A percentile compares a stretch with the other conserved stretches of the same genome.
phyloP scores from a whole-genome alignment of 352 stramenopile species.

The Blastocystis sp. region DNA sequence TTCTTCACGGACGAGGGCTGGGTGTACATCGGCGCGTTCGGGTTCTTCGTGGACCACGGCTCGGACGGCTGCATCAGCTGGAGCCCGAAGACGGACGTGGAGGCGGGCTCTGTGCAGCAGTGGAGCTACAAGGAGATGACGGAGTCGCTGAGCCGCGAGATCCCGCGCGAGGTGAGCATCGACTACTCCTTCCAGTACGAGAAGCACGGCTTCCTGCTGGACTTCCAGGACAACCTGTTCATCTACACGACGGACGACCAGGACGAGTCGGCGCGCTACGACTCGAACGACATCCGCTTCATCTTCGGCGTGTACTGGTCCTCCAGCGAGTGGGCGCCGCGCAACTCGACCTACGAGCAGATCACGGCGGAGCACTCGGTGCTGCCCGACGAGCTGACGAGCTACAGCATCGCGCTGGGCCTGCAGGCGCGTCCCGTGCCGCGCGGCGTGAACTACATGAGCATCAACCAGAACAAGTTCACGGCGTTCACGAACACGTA shows the following conservation, averaged over 20 bases:
- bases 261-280: constrained; percentile 9
- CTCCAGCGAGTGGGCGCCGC: constrained; percentile 27
- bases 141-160: neutral
- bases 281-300: constrained; percentile 2
- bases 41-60: constrained; percentile 52
- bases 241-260: constrained; percentile 47
- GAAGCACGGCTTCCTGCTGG: constrained; percentile 65
- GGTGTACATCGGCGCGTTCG: neutral
- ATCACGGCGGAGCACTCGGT: constrained; percentile 50
- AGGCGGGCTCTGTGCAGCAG: constrained; percentile 20
- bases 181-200: constrained; percentile 65
- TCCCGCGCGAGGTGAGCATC: neutral
- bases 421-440: neutral
- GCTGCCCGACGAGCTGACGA: neutral
- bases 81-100: constrained; percentile 49
- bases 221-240: constrained; percentile 67
- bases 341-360: constrained; percentile 16
- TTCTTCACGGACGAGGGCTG: constrained; percentile 64
- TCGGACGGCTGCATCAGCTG: constrained; percentile 59
- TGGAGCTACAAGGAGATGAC: constrained; percentile 64
- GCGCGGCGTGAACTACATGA: constrained; percentile 58
- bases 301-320: constrained; percentile 67
- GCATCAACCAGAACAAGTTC: constrained; percentile 38
- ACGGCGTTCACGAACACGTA: constrained; percentile 26
- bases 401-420: constrained; percentile 45